Evolutionary conservation across 352 stramenopile species (phyloP).

Genomic region (Globisporangium parvum): DNA sequence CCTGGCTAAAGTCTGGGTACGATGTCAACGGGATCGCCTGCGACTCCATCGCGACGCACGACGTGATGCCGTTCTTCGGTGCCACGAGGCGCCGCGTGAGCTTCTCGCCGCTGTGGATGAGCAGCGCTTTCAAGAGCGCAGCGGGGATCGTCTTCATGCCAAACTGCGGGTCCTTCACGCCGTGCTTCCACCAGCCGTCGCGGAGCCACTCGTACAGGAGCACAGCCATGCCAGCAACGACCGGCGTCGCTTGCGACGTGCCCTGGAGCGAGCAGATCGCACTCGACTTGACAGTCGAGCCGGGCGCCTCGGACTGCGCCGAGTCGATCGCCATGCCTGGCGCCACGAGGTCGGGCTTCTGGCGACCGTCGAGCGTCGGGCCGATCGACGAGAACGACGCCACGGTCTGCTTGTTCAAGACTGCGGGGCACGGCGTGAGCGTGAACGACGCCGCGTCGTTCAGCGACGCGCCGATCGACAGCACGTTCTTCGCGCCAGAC

Average conservation of each 20-base stretch:
- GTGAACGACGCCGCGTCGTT: constrained; percentile 52
- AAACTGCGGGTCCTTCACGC: constrained; percentile 41
- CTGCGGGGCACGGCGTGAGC: constrained; percentile 32
- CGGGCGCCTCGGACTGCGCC: constrained; percentile 51
- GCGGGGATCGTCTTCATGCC: constrained; percentile 56
- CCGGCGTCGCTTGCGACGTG: constrained; percentile 71
- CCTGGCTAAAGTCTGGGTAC: constrained; percentile 73
- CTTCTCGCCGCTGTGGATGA: constrained; percentile 72
- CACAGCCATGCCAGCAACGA: constrained; percentile 67
- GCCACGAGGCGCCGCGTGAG: constrained; percentile 40
- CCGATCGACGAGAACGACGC: constrained; percentile 82
- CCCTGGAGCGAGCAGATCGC: constrained; percentile 69
- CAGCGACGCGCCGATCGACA: constrained; percentile 76
- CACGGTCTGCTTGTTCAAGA: constrained; percentile 71
- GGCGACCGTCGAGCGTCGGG: constrained; percentile 70
- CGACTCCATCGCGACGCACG: constrained; percentile 34
- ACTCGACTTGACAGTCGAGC: constrained; percentile 44
- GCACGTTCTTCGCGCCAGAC: constrained; percentile 80
- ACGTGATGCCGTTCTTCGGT: constrained; percentile 37
- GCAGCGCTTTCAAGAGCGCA: constrained; percentile 66
- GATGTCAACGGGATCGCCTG: constrained; percentile 22
- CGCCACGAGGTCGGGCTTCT: constrained; percentile 87
- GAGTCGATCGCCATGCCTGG: constrained; percentile 80
- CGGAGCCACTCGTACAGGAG: constrained; percentile 75
- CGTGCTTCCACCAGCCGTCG: constrained; percentile 74